phyloP scores from a whole-genome alignment of 306 rosid species.

The Cucumis sativus region Cucumber_9930_V3 NC_026658.2:17514501-17515000 shows the following conservation, averaged over 20 bases:
- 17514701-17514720: constrained; percentile 87
- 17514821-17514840: constrained; percentile 32
- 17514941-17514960: constrained; percentile 67
- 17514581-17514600: constrained; percentile 60
- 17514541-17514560: constrained; percentile 82
- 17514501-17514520: constrained; percentile 80
- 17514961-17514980: constrained; percentile 56
- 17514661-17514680: constrained; percentile 71
- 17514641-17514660: constrained; percentile 73
- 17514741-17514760: constrained; percentile 77
- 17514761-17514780: constrained; percentile 69
- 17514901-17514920: constrained; percentile 79
- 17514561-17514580: constrained; percentile 62
- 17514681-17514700: constrained; percentile 79
- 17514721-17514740: constrained; percentile 75
- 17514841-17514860: constrained; percentile 49
- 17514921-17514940: constrained; percentile 97
- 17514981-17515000: constrained; percentile 79
- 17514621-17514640: constrained; percentile 96
- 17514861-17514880: constrained; percentile 75
- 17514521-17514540: constrained; percentile 96
- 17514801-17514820: constrained; percentile 78
- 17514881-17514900: constrained; percentile 65
- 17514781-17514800: constrained; percentile 92
- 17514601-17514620: constrained; percentile 79